A percentile compares a stretch with the other conserved stretches of the same genome.
Conservation (phyloP, 305 asterid genomes). For the Rubia balearica region DNA sequence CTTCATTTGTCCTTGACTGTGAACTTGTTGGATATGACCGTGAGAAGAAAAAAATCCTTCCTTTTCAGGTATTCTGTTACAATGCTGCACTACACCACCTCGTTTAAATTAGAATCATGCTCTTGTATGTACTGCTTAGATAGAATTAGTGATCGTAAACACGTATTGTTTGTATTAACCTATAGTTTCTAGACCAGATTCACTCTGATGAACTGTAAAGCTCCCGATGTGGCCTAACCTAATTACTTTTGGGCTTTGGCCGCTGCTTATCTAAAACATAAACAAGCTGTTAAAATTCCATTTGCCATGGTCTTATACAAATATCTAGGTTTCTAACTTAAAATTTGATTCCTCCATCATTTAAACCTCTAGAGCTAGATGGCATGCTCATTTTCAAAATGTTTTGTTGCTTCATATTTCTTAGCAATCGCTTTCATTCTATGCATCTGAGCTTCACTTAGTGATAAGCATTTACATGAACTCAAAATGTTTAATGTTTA, state of each 20-base stretch:
- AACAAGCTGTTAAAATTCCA: not conserved
- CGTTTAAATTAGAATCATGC: not conserved
- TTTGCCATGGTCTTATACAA: not conserved
- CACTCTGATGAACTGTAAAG: not conserved
- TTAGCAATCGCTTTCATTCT: not conserved
- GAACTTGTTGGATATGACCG: slow-evolving; percentile 95
- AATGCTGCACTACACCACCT: not conserved
- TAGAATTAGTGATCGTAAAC: not conserved
- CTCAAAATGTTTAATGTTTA: not conserved
- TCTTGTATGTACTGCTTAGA: not conserved
- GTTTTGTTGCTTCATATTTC: not conserved
- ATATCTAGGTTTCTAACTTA: not conserved
- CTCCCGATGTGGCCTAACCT: not conserved
- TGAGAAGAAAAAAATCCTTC: slow-evolving; percentile 81
- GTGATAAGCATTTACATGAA: not conserved
- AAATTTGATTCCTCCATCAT: not conserved
- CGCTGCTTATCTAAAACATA: not conserved
- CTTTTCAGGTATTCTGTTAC: slow-evolving; percentile 64
- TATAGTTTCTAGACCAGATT: not conserved
- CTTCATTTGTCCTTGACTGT: slow-evolving; percentile 91
- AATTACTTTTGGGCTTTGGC: not conserved
- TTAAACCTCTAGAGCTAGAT: not conserved
- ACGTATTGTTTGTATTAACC: not conserved
- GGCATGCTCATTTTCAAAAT: not conserved
- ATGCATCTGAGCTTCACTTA: not conserved